Conservation (phyloP, 73 alveolate genomes). For the Durusdinium trenchii region DNA sequence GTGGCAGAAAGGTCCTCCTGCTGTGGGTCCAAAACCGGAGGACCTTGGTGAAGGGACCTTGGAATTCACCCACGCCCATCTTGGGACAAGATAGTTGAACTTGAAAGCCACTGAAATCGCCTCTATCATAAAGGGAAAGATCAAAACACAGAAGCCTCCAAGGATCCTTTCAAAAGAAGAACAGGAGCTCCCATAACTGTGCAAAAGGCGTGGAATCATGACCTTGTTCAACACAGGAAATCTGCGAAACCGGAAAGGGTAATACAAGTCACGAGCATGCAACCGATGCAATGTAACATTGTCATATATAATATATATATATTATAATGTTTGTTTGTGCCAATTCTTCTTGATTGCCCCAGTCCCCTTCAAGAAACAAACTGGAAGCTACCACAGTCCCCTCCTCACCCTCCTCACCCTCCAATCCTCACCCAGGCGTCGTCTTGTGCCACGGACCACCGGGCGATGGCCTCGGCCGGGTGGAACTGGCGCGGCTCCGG, state of each 20-base stretch:
- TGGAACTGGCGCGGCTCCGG: conserved; percentile 86
- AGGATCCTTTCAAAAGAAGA: no score
- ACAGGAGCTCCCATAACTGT: no score
- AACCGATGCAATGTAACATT: no score
- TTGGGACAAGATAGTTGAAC: neutral
- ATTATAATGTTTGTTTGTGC: neutral
- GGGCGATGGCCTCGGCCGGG: conserved; percentile 67
- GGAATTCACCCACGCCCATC: neutral
- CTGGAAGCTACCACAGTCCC: neutral
- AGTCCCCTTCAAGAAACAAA: neutral
- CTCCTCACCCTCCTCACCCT: neutral
- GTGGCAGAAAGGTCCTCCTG: no score
- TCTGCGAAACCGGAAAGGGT: no score
- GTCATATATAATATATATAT: no score
- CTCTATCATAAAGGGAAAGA: no score
- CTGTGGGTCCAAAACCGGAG: no score
- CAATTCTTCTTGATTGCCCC: neutral
- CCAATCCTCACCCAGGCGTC: neutral
- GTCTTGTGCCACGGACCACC: conserved; percentile 50
- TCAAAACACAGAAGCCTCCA: no score
- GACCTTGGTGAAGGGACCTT: neutral
- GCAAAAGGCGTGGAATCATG: no score
- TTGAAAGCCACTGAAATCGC: neutral
- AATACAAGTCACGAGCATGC: no score
- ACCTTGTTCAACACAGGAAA: no score